Evolutionary conservation across 306 rosid species (phyloP), one percentile per base, ranked within the genome.

Genomic region (Inga laurina): DNA sequence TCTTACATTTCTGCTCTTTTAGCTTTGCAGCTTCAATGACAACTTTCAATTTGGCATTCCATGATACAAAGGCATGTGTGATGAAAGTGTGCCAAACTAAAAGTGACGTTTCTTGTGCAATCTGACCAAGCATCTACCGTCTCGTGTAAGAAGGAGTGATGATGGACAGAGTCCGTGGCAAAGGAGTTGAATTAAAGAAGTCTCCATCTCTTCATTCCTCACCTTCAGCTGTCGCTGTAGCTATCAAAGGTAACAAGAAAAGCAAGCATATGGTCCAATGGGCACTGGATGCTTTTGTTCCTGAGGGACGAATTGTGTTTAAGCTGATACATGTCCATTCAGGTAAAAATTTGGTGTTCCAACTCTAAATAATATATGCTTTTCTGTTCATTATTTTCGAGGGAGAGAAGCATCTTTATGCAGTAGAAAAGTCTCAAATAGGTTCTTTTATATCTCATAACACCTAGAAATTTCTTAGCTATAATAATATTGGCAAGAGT

Each of bases 281-380:
- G 97, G 91, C 97, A 3, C 90, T 94, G 21, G 93, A 92, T 39
- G 92, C 92, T 88, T 92, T 94, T 88, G 90, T 90, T 77, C 94
- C 95, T 0, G 95, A 94, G 86, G 97, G 94, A 81, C 82, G 71
- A 84, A 82, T 83, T 56, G 32, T 68, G 79, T 89, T 91, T 89
- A 96, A 90, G 92, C 79, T 96, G 77, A 81, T 96, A 22, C 98
- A 96, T 82, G 89, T 96, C 77, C 85, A 90, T 41, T 84, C 92
- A 52, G 90, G 80, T 88, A 90, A 89, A 81, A 71, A 39, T 39
- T 39, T 52, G 79, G 87, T 27, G 93, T 94, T 83, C 99, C 99
- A 72, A 93, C 98, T 54, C 92, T 97, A 85, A 79, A 98, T 94
- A 89, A 89, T 95, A 67, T 15, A 45, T 82, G 72, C 24, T 62